Evolutionary conservation across 2,329 filamentous ascomycete species (phyloP).

Genomic region (Periconia digitata): DNA sequence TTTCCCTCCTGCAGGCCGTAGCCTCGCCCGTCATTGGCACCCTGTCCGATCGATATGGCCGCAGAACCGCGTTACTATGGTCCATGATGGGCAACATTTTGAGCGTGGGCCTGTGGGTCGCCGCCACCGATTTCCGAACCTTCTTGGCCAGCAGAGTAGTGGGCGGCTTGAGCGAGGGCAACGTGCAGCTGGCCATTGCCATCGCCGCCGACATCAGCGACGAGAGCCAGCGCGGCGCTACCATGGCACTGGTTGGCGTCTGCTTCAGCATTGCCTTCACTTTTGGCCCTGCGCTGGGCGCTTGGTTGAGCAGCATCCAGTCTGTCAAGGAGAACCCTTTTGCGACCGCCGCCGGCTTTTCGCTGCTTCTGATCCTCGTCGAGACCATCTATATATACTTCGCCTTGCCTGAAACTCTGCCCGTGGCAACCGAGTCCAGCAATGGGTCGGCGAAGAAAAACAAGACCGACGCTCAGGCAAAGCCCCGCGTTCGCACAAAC

Average conservation of each 20-base stretch:
- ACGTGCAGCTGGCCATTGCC: slow-evolving; percentile 92
- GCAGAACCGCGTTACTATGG: slow-evolving; percentile 81
- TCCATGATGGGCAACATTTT: slow-evolving; percentile 93
- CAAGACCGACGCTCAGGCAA: slow-evolving; percentile 21
- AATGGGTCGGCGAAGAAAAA: slow-evolving; percentile 16
- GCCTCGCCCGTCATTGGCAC: slow-evolving; percentile 89
- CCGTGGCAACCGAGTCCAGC: slow-evolving; percentile 44
- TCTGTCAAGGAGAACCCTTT: slow-evolving; percentile 88
- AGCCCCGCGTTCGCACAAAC: slow-evolving; percentile 64
- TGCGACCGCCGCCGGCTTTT: slow-evolving; percentile 86
- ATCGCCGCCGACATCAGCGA: slow-evolving; percentile 97
- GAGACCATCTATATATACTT: slow-evolving; percentile 89
- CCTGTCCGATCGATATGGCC: slow-evolving; percentile 85
- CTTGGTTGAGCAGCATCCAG: slow-evolving; percentile 76
- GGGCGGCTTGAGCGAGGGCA: slow-evolving; percentile 92
- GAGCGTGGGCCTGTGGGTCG: slow-evolving; percentile 91
- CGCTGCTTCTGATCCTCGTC: slow-evolving; percentile 76
- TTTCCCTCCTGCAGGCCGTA: slow-evolving; percentile 88
- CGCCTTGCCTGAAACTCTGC: slow-evolving; percentile 82
- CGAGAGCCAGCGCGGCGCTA: slow-evolving; percentile 77
- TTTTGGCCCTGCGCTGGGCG: slow-evolving; percentile 89
- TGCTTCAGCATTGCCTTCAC: slow-evolving; percentile 98
- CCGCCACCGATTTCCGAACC: slow-evolving; percentile 90
- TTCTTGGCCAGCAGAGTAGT: slow-evolving; percentile 93
- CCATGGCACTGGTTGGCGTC: slow-evolving; percentile 93